Conservation (phyloP, 148 eudicot genomes). For the Nyssa sinensis region DNA sequence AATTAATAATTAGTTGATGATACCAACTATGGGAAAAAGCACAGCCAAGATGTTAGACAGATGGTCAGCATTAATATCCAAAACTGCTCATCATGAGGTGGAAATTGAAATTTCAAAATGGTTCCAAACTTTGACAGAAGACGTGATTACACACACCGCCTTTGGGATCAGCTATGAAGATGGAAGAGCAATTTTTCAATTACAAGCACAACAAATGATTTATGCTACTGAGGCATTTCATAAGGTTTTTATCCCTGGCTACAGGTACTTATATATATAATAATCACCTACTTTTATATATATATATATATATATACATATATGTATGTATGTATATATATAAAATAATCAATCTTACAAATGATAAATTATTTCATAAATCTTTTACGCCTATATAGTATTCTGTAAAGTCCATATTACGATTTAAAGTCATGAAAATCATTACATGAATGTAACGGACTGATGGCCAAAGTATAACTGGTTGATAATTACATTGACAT, state of each 20-base stretch:
- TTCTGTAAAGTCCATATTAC: too few species aligned
- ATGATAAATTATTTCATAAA: too few species aligned
- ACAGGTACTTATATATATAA: too few species aligned
- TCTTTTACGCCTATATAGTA: too few species aligned
- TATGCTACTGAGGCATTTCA: constrained; percentile 48
- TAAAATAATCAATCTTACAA: too few species aligned
- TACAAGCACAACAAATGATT: constrained; percentile 56
- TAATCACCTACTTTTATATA: too few species aligned
- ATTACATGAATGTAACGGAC: too few species aligned
- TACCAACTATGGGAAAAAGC: constrained; percentile 57
- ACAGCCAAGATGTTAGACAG: constrained; percentile 55
- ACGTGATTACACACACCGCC: constrained; percentile 52
- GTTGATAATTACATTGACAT: too few species aligned
- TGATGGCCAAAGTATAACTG: too few species aligned
- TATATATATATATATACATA: too few species aligned
- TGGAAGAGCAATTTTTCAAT: constrained; percentile 51
- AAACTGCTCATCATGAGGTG: constrained; percentile 34
- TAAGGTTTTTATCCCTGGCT: constrained; percentile 58
- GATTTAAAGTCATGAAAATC: too few species aligned
- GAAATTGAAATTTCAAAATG: constrained; percentile 66
- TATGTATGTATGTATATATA: too few species aligned
- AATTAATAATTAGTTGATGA: constrained; percentile 61
- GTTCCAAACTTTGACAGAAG: constrained; percentile 51
- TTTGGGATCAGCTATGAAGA: constrained; percentile 61
- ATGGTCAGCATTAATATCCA: constrained; percentile 47